Evolutionary conservation across 2,329 filamentous ascomycete genomes (phyloP), one percentile per base, ranked within the genome.

Genomic region (Xylaria sp.): DNA sequence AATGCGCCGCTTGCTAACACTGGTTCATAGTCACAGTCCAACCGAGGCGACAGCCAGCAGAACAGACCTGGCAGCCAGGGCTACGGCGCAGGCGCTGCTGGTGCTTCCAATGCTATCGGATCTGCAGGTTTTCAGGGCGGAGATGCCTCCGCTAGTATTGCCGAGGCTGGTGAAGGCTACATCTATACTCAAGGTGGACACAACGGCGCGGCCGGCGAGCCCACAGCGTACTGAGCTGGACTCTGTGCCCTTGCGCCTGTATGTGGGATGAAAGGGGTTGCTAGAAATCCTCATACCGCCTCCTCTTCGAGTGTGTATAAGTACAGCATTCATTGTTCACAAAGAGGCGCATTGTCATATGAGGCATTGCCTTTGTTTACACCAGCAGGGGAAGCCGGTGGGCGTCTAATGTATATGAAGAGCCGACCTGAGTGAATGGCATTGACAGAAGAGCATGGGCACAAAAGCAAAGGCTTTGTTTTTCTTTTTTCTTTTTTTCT

Each of bases 11-110:
- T 49, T 53, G 54, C 58, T 65, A 59, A 61, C 53, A 58, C 61
- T 16, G 67, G 66, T 64, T 79, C 74, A 76, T 73, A 93, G 87
- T 91, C 89, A 66, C 88, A 94, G 78, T 89, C 91, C 67, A 88
- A 89, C 75, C 81, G 88, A 68, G 86, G 86, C 63, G 81, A 84
- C 39, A 77, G 76, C 66, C 77, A 79, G 61, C 76, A 76, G 63
- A 76, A 76, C 62, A 75, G 80, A 54, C 80, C 80, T n/a, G 74
- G 72, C 60, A 83, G 80, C 66, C 79, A 82, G 68, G 80, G 79
- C 10, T 83, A 81, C 65, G 79, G 78, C 51, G 74, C 76, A 37
- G 68, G 75, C 39, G 72, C 74, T 42, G 67, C 74, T 52, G 73
- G 75, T 51, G 75, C 74, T 23, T 69, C 75, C 63, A 75, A 73